These are phyloP conservation scores for Arabis hirsuta DNA, from an alignment of 345 rosid species.

Conservation along the genomic window DNA sequence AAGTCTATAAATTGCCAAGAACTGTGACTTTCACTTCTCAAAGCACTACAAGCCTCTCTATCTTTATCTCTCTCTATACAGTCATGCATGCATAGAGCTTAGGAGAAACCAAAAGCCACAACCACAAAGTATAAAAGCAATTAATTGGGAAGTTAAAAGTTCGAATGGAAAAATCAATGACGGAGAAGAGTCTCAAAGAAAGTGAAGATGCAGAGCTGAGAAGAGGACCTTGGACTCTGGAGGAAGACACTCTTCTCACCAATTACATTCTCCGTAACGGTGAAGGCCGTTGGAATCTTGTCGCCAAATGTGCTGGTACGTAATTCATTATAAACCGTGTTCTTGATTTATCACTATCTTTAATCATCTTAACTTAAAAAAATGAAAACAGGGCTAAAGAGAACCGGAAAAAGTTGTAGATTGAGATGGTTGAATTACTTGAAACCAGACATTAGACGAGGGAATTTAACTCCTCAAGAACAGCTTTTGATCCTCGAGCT, in stretches of 20 bases:
- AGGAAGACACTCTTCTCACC: conserved; percentile 76
- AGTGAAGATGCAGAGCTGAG: conserved; percentile 52
- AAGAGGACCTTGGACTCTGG: conserved; percentile 88
- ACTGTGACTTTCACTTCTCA: conserved; percentile 39
- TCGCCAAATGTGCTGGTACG: conserved; percentile 84
- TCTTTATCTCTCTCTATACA: neutral
- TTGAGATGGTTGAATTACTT: conserved; percentile 92
- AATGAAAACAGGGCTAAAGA: conserved; percentile 59
- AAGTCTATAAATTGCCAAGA: conserved; percentile 40
- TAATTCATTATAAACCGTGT: neutral
- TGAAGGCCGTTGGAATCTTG: conserved; percentile 89
- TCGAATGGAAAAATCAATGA: conserved; percentile 40
- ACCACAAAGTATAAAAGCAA: conserved; percentile 14
- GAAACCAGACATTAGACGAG: conserved; percentile 88
- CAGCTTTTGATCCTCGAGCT: conserved; percentile 89
- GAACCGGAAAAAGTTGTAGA: conserved; percentile 95
- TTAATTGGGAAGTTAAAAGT: neutral
- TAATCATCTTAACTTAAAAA: neutral
- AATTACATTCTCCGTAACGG: conserved; percentile 74
- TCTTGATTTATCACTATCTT: neutral
- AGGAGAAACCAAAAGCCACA: conserved; percentile 13
- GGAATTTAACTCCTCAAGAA: conserved; percentile 82
- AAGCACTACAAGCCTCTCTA: conserved; percentile 24
- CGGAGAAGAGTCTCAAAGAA: conserved; percentile 46
- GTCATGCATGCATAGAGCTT: conserved; percentile 34